Percentiles rank a stretch among this genome's conserved stretches.
phyloP scores from a whole-genome alignment of 106 monocot species.

The Dendrobium chrysotoxum region DNA sequence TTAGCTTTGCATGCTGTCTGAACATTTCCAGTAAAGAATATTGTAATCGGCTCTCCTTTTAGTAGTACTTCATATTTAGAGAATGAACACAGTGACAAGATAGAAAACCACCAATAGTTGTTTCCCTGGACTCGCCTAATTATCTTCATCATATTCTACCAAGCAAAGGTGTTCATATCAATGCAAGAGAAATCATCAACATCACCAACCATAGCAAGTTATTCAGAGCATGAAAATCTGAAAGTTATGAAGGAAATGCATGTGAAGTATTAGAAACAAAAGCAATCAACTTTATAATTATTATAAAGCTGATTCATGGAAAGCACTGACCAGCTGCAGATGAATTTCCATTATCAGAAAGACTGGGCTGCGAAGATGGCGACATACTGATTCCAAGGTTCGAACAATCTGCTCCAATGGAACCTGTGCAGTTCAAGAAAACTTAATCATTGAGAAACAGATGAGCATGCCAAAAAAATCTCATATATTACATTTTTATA shows the following conservation, averaged over 20 bases:
- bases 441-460: too few species aligned
- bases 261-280: neutral
- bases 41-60: too few species aligned
- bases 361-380: neutral
- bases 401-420: slow-evolving; percentile 16
- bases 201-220: neutral
- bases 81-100: too few species aligned
- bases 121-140: neutral
- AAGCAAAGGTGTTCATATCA: neutral
- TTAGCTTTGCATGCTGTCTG: too few species aligned
- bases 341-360: neutral
- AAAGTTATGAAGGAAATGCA: neutral
- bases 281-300: neutral
- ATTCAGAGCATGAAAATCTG: neutral
- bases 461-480: too few species aligned
- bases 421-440: slow-evolving; percentile 11
- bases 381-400: slow-evolving; percentile 16
- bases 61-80: too few species aligned
- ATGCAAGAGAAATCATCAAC: neutral
- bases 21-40: too few species aligned
- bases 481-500: too few species aligned
- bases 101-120: too few species aligned
- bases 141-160: neutral
- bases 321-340: neutral
- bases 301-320: too few species aligned